Conservation (phyloP, 352 stramenopile species). For the Phytophthora syringae region DNA sequence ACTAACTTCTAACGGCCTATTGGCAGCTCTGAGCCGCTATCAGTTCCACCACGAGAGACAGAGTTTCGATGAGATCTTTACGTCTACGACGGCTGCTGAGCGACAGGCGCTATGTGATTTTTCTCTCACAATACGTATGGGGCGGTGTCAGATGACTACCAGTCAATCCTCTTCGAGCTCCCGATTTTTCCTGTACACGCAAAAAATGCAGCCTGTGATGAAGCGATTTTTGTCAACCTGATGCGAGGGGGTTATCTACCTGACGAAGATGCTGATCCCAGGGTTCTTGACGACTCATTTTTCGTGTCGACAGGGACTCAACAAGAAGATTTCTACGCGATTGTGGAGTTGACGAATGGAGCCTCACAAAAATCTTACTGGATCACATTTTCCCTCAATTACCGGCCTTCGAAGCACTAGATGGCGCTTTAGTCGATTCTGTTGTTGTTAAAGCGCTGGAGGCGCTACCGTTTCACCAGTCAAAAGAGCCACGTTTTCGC, state of each 20-base stretch:
- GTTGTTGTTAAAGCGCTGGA: conserved; percentile 58
- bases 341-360: conserved; percentile 62
- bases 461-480: conserved; percentile 59
- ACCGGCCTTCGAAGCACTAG: conserved; percentile 33
- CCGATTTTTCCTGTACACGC: conserved; percentile 55
- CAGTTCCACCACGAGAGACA: conserved; percentile 36
- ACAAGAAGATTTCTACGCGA: conserved; percentile 57
- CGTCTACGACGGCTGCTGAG: conserved; percentile 28
- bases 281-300: conserved; percentile 65
- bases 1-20: conserved; percentile 51
- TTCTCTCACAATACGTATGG: conserved; percentile 48
- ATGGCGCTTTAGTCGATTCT: conserved; percentile 50
- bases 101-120: conserved; percentile 49
- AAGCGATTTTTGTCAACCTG: conserved; percentile 32
- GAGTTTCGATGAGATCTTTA: conserved; percentile 53
- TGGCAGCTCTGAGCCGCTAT: conserved; percentile 44
- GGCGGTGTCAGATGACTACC: conserved; percentile 40
- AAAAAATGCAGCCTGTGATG: neutral
- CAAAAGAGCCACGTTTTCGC: conserved; percentile 56
- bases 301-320: conserved; percentile 39
- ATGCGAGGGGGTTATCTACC: conserved; percentile 50
- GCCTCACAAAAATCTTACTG: conserved; percentile 58
- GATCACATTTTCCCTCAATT: conserved; percentile 70
- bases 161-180: conserved; percentile 51
- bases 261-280: conserved; percentile 44